Evolutionary conservation across 768 basidiomycete species (phyloP).

Genomic region (Lactifluus hygrophoroides): DNA sequence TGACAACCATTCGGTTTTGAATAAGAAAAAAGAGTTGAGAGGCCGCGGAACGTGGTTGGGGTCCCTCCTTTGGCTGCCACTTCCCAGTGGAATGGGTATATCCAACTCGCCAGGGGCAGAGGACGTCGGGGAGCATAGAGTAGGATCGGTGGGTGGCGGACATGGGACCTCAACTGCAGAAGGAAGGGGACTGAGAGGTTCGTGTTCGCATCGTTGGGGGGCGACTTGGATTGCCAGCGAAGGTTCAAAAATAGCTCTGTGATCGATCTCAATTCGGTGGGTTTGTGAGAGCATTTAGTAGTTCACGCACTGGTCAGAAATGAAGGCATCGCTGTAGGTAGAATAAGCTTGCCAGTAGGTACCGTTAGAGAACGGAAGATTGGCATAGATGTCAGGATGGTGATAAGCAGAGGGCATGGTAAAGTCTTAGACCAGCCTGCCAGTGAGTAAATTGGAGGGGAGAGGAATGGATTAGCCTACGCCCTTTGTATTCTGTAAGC

Average conservation of each 20-base stretch:
- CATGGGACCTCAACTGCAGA: background rate
- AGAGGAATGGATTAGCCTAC: background rate
- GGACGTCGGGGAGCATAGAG: background rate
- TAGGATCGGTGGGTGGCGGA: background rate
- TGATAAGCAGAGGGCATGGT: background rate
- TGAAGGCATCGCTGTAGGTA: background rate
- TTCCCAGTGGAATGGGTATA: background rate
- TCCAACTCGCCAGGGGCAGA: background rate
- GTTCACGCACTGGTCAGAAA: background rate
- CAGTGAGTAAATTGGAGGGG: too few species aligned
- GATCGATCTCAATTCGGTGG: background rate
- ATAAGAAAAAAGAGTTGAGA: conserved; percentile 24
- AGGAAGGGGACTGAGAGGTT: background rate
- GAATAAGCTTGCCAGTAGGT: conserved; percentile 2
- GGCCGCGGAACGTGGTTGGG: conserved; percentile 21
- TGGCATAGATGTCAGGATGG: background rate
- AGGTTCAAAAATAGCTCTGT: background rate
- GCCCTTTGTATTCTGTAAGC: conserved; percentile 6
- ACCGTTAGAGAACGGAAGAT: background rate
- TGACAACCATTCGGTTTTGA: conserved; percentile 25
- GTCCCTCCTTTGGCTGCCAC: background rate
- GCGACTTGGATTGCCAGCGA: background rate
- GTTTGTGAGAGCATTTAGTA: background rate
- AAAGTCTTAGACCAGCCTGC: background rate
- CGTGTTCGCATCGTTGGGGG: background rate